Conservation (phyloP, 1,139 yeast species). For the Suhomyces maxii region DNA sequence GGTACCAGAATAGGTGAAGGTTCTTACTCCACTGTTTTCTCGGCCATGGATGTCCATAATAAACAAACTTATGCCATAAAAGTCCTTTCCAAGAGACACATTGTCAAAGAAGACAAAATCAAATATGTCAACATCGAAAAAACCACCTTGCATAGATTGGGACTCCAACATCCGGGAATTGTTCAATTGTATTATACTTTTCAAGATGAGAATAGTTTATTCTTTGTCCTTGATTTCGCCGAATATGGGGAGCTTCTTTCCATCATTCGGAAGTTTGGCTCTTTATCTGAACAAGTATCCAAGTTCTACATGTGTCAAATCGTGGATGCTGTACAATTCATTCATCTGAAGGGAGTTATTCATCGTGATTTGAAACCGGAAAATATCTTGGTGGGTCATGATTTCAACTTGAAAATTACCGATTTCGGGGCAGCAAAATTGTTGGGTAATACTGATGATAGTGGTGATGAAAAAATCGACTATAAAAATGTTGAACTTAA, state of each 20-base stretch:
- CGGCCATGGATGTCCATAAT: slow-evolving; percentile 63
- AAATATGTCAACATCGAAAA: slow-evolving; percentile 80
- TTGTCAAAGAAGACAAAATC: slow-evolving; percentile 76
- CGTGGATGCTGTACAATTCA: slow-evolving; percentile 80
- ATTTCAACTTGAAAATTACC: slow-evolving; percentile 85
- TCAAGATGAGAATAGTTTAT: slow-evolving; percentile 71
- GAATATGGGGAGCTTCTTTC: slow-evolving; percentile 75
- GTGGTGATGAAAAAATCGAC: slow-evolving; percentile 34
- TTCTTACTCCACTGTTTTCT: slow-evolving; percentile 72
- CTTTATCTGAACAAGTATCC: slow-evolving; percentile 54
- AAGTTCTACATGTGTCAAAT: slow-evolving; percentile 65
- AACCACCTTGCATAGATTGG: slow-evolving; percentile 68
- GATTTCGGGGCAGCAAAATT: slow-evolving; percentile 98
- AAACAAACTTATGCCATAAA: slow-evolving; percentile 69
- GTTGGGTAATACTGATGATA: slow-evolving; percentile 43
- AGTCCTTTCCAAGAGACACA: slow-evolving; percentile 69
- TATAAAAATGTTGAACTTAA: slow-evolving; percentile 31
- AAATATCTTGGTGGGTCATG: slow-evolving; percentile 75
- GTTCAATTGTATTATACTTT: slow-evolving; percentile 75
- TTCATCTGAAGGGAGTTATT: slow-evolving; percentile 82
- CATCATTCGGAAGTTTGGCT: slow-evolving; percentile 57
- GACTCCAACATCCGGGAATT: slow-evolving; percentile 64
- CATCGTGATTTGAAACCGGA: slow-evolving; percentile 97
- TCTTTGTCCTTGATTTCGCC: slow-evolving; percentile 77
- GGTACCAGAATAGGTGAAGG: slow-evolving; percentile 80